Percentiles rank a stretch among this genome's conserved stretches.
These are phyloP conservation scores for Tremellales sp. DNA, from an alignment of 1,284 basidiomycete species.

Conservation along the genomic window DNA sequence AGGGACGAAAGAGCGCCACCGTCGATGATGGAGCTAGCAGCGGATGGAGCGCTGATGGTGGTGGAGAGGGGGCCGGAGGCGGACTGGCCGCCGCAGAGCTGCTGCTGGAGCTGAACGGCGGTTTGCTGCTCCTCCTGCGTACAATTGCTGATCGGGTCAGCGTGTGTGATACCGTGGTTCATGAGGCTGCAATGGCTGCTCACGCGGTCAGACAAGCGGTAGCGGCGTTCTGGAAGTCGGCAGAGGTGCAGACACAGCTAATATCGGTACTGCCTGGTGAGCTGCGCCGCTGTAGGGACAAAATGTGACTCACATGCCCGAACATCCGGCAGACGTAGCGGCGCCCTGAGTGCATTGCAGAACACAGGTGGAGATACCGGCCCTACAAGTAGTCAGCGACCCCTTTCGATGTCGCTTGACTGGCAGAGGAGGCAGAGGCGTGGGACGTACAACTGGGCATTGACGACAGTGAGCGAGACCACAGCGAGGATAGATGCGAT, in stretches of 20 bases:
- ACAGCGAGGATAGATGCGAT: conserved; percentile 12
- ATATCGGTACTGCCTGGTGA: conserved; percentile 21
- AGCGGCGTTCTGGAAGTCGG: conserved; percentile 33
- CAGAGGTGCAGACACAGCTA: conserved; percentile 37
- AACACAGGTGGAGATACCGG: conserved; percentile 24
- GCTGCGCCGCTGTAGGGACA: neutral
- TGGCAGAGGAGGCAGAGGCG: too few relatives aligned
- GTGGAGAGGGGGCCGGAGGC: conserved; percentile 18
- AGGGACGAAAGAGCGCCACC: conserved; percentile 2
- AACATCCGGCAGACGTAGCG: conserved; percentile 20
- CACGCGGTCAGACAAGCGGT: conserved; percentile 28
- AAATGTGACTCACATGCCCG: conserved; percentile 19
- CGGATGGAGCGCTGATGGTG: conserved; percentile 15
- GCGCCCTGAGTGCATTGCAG: conserved; percentile 23
- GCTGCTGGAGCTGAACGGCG: conserved; percentile 27
- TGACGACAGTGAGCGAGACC: neutral
- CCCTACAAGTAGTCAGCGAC: neutral
- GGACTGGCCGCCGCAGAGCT: conserved; percentile 13
- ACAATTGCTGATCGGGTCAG: conserved; percentile 27
- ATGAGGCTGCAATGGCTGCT: conserved; percentile 8
- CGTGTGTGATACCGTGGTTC: neutral
- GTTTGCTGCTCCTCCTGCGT: conserved; percentile 27
- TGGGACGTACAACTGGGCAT: neutral
- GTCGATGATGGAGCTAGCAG: conserved; percentile 15
- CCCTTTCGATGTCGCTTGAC: neutral